Conservation (phyloP, 1,284 basidiomycete species). For the Cutaneotrichosporon sp. region DNA sequence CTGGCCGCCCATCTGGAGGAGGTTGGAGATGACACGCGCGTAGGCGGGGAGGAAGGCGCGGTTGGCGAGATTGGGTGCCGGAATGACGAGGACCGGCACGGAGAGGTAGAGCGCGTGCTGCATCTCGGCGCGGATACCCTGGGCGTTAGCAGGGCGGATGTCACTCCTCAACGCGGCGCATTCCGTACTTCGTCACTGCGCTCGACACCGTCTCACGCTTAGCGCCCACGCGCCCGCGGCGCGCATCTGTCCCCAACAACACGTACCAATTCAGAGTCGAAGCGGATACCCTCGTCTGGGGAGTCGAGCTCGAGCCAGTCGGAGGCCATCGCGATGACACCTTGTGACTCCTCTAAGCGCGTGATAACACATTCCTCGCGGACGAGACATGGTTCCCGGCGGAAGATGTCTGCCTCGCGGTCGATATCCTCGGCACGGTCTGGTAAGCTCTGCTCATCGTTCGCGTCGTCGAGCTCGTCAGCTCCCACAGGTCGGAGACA, state of each 20-base stretch:
- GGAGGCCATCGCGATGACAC: conserved; percentile 70
- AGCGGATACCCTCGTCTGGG: conserved; percentile 85
- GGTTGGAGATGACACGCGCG: conserved; percentile 78
- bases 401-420: conserved; percentile 80
- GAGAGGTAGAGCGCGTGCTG: conserved; percentile 90
- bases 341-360: conserved; percentile 81
- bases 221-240: background rate
- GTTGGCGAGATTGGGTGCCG: conserved; percentile 70
- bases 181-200: too few species aligned
- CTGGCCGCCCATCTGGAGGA: conserved; percentile 58
- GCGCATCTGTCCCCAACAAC: background rate
- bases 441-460: conserved; percentile 3
- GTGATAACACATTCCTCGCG: conserved; percentile 84
- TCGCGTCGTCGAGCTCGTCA: conserved; percentile 27
- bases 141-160: conserved; percentile 3
- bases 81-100: conserved; percentile 76
- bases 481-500: conserved; percentile 58
- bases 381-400: conserved; percentile 70
- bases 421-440: conserved; percentile 50
- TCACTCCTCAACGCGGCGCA: background rate
- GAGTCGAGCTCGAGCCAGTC: conserved; percentile 96
- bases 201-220: too few species aligned
- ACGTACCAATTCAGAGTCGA: conserved; percentile 89
- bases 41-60: conserved; percentile 82
- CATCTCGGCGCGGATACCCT: conserved; percentile 92